A percentile compares a stretch with the other conserved stretches of the same genome.
phyloP scores from a whole-genome alignment of 768 basidiomycete genomes.

The Boletus rufocinnamomeus region DNA sequence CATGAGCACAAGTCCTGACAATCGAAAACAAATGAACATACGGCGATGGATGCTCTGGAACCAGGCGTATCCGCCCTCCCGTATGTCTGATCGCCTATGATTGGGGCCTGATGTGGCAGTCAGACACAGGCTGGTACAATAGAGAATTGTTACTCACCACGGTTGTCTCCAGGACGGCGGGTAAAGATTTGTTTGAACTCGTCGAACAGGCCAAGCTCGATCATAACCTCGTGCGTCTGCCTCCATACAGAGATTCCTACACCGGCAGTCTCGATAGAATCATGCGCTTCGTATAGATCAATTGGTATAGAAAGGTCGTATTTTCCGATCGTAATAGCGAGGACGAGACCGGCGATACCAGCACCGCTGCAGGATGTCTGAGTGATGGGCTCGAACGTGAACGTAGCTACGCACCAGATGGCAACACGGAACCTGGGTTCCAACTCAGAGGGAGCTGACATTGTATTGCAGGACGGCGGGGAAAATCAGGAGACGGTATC shows the following conservation, averaged over 20 bases:
- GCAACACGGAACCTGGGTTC: constrained; percentile 20
- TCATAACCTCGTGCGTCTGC: constrained; percentile 45
- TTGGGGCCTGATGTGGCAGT: neutral
- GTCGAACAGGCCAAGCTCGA: constrained; percentile 43
- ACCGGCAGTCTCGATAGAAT: constrained; percentile 40
- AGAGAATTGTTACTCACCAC: neutral
- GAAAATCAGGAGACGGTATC: too few species aligned
- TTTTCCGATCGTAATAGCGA: constrained; percentile 41
- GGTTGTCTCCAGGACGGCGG: constrained; percentile 9
- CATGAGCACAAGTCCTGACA: neutral
- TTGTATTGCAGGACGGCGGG: neutral
- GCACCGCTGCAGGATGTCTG: constrained; percentile 31
- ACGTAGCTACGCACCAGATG: constrained; percentile 18
- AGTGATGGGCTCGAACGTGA: neutral
- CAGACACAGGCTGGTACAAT: neutral
- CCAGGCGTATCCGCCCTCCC: constrained; percentile 35
- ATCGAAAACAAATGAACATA: constrained; percentile 12
- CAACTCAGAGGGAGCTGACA: neutral
- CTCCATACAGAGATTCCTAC: constrained; percentile 48
- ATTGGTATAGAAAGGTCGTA: constrained; percentile 37
- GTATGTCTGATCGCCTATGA: constrained; percentile 32
- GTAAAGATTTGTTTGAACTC: constrained; percentile 28
- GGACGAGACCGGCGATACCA: constrained; percentile 45
- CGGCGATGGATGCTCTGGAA: constrained; percentile 24
- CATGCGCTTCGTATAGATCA: constrained; percentile 48